Evolutionary conservation across 2,329 filamentous ascomycete species (phyloP).

Genomic region (Colletotrichum musae): DNA sequence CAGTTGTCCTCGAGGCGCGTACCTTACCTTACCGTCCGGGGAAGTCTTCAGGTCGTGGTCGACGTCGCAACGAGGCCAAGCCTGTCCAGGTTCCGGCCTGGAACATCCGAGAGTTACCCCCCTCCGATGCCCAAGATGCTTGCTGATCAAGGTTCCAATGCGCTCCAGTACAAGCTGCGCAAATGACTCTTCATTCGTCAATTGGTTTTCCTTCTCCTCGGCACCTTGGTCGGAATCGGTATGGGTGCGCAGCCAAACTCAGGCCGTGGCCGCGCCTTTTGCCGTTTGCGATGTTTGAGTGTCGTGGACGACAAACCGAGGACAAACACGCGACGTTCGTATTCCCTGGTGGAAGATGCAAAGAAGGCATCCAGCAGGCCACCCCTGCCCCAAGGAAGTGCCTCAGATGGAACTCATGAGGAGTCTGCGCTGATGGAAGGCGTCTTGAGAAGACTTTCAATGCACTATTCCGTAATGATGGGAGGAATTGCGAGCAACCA

Average conservation of each 20-base stretch:
- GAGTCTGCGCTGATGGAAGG: slow-evolving; percentile 19
- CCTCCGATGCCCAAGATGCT: slow-evolving; percentile 9
- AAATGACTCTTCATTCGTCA: slow-evolving; percentile 3
- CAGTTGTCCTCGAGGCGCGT: slow-evolving; percentile 11
- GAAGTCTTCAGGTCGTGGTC: neutral
- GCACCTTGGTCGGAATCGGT: neutral
- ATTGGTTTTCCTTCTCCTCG: neutral
- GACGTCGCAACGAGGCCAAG: slow-evolving; percentile 24
- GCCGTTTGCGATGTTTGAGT: neutral
- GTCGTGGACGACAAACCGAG: too few species aligned
- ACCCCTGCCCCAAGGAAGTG: slow-evolving; percentile 14
- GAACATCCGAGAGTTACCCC: slow-evolving; percentile 26
- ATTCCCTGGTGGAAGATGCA: slow-evolving; percentile 11
- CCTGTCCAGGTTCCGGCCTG: slow-evolving; percentile 22
- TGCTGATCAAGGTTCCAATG: slow-evolving; percentile 26
- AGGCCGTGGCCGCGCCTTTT: too few species aligned
- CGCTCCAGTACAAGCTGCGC: neutral
- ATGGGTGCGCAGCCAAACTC: too few species aligned
- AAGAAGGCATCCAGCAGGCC: neutral
- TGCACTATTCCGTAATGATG: neutral
- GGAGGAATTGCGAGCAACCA: neutral
- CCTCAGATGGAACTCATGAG: slow-evolving; percentile 4
- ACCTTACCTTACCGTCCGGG: neutral
- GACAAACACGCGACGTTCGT: neutral
- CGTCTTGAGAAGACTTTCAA: slow-evolving; percentile 23